Evolutionary conservation across 2,329 filamentous ascomycete species (phyloP), one percentile per base, ranked within the genome.

Genomic region (Emergomyces orientalis): DNA sequence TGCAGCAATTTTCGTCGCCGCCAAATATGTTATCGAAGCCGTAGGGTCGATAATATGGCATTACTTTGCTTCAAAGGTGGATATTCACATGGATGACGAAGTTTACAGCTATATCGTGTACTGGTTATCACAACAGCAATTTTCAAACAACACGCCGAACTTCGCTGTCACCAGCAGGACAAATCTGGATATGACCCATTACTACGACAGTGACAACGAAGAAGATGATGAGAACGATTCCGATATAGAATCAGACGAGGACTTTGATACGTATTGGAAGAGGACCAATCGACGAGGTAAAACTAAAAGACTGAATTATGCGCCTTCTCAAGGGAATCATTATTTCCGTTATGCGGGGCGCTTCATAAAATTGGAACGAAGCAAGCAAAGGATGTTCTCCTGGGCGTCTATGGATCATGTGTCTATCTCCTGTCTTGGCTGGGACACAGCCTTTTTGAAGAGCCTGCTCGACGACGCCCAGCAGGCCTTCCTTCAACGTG

Each of bases 101-200:
- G 84, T 88, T 63, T 90, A 88, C 76, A 86, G 86, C 70, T 88
- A 88, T 69, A 69, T 89, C 49, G 88, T 89, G 85, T 80, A 79
- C 32, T 90, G 87, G 87, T 80, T 89, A 2, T 80, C 86, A 1
- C 74, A 78, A 41, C 87, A 90, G 72, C 72, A 76, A 3, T 88
- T 89, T 66, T 80, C 85, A 25, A 80, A 82, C 64, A 75, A 77
- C 5, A 83, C 86, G 0, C 83, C 84, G 17, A 80, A 81, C 54
- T 87, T 88, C 66, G 80, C 89, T 13, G 87, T 84, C 49, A 87
- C 86, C 69, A 87, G 85, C 6, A 83, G 82, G 67, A 70, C 86
- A 43, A 83, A 80, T 68, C 70, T 70, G 49, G 63, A 70, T 41
- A 65, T 68, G 70, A n/a, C n/a, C n/a, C n/a, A n/a, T 58, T 70